Base-by-base conservation (phyloP, 768 basidiomycete species). In the Postia placenta region DNA sequence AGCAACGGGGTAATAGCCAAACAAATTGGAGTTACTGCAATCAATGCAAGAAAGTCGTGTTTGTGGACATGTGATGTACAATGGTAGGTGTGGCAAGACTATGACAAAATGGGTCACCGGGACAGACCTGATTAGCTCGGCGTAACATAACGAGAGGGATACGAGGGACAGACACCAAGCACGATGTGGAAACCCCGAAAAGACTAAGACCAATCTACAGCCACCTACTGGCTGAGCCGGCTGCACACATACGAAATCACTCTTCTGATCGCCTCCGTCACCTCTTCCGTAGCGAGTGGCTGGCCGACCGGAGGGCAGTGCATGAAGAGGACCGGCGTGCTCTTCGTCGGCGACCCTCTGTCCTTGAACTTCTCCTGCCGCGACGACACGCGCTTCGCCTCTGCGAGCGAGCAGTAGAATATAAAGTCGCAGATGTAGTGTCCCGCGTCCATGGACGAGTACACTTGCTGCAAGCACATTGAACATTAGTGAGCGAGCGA, bases 391-490 rank as follows among this genome's bases (percentile, higher is more conserved):
- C 81, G 76, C 58, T 74, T 78, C 23, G 78, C 74, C 60, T 87
- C 85, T 4, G 84, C 83, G 23, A 87, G 73, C 9, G 84, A 86
- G 59, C 83, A 83, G 58, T 85, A 89, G 62, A 83, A 86, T 51
- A 83, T 76, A 63, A 83, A 88, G 66, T 88, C 86, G 60, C 82
- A 85, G 11, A 87, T 66, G 62, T 81, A 89, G 61, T 85, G 83
- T 0, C 85, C 86, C 14, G 85, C 81, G 59, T 88, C 86, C 73
- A 82, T 76, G 2, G 85, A 87, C 17, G 81, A 74, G 60, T 82
- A 80, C 19, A 86, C 80, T 67, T 81, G 74, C 82, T 86, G 57
- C 42, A 42, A 45, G 51, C 3, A 22, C 37, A 23, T 49, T 42
- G 42, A 35, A 38, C 46, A 27, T 15, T 39, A 17, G 19, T 9